Conservation (phyloP, 495 filamentous ascomycete species). For the Aspergillus homomorphus region DNA sequence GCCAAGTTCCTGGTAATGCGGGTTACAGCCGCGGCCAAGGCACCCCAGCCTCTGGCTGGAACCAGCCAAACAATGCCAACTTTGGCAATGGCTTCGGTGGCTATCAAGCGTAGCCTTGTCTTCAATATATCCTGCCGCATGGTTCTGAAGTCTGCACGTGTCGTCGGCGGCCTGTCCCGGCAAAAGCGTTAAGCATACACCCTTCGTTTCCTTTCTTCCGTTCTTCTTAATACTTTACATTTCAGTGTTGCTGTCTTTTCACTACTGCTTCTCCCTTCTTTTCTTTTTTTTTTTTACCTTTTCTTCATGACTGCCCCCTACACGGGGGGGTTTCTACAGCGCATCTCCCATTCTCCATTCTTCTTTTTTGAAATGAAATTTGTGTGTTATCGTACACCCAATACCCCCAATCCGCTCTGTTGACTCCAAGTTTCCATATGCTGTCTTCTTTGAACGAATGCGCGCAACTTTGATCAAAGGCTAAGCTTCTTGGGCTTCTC, state of each 20-base stretch:
- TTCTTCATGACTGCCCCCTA: conserved; percentile 29
- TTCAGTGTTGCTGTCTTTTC: conserved; percentile 1
- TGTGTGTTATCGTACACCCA: conserved; percentile 46
- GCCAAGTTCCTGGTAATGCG: conserved; percentile 64
- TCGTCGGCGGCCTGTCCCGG: conserved; percentile 11
- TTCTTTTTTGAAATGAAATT: conserved; percentile 47
- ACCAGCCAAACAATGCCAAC: conserved; percentile 51
- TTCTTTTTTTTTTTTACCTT: conserved; percentile 14
- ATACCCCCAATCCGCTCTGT: conserved; percentile 49
- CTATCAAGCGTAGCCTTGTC: conserved; percentile 48
- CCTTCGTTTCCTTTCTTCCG: conserved; percentile 12
- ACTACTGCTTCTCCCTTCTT: conserved; percentile 10
- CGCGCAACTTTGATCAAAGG: conserved; percentile 31
- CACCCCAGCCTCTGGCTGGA: conserved; percentile 71
- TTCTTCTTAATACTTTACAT: conserved; percentile 12
- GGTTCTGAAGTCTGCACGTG: conserved; percentile 14
- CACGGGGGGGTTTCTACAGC: conserved; percentile 44
- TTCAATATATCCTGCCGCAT: conserved; percentile 9
- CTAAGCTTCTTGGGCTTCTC: conserved; percentile 37
- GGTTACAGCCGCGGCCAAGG: conserved; percentile 82
- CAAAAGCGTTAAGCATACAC: conserved; percentile 16
- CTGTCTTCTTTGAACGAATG: conserved; percentile 32
- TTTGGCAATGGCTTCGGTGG: conserved; percentile 53
- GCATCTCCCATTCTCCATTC: conserved; percentile 38
- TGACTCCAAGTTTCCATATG: conserved; percentile 33